phyloP scores from a whole-genome alignment of 2,329 filamentous ascomycete genomes.

The Talaromyces pinophilus region DNA sequence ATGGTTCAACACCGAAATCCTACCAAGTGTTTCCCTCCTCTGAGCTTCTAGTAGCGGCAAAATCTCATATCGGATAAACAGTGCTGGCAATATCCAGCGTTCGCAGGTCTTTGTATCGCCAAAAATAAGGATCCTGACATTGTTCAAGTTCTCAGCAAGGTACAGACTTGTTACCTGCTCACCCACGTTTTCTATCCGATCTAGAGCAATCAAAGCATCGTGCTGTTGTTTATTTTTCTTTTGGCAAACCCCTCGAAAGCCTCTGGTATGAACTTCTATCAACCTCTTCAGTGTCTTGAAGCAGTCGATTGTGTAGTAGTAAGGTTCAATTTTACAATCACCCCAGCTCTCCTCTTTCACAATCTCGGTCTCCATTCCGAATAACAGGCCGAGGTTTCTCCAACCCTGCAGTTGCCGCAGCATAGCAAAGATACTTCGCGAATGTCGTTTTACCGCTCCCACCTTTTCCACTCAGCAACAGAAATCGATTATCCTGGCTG shows the following conservation, averaged over 20 bases:
- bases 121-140: neutral
- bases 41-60: neutral
- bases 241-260: neutral
- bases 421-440: neutral
- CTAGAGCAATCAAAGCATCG: neutral
- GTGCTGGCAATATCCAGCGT: neutral
- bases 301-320: neutral
- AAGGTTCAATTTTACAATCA: neutral
- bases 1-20: neutral
- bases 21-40: neutral
- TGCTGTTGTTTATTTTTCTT: neutral
- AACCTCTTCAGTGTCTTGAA: neutral
- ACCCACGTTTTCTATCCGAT: neutral
- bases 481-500: neutral
- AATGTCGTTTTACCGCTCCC: neutral
- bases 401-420: neutral
- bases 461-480: neutral
- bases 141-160: neutral
- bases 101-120: neutral
- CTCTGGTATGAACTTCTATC: neutral
- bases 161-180: neutral
- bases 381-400: neutral
- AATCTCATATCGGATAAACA: neutral
- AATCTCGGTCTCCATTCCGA: neutral
- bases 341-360: neutral